phyloP scores from a whole-genome alignment of 192 early-diverging fungal genomes.

The Phycomyces blakesleeanus region DNA sequence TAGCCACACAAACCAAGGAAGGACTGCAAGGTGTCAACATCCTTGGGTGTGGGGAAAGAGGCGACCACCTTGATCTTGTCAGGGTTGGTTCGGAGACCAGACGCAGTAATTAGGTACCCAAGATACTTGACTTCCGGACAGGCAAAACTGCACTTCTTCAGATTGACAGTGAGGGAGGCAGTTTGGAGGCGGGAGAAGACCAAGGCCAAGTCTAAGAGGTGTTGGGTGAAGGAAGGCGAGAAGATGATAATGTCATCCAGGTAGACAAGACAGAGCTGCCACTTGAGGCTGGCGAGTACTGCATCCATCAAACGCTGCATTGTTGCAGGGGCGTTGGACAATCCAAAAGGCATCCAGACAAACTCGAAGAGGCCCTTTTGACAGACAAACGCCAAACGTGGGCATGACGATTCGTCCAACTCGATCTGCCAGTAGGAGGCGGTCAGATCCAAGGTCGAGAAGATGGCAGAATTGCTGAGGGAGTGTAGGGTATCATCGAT shows the following conservation, averaged over 20 bases:
- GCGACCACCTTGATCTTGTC: too few relatives aligned
- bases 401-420: neutral
- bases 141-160: neutral
- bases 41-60: neutral
- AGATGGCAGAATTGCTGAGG: slow-evolving; percentile 12
- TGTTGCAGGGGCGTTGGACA: slow-evolving; percentile 56
- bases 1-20: neutral
- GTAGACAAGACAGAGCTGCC: slow-evolving; percentile 26
- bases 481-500: too few relatives aligned
- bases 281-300: too few relatives aligned
- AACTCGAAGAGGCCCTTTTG: slow-evolving; percentile 45
- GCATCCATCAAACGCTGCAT: slow-evolving; percentile 46
- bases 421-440: slow-evolving; percentile 5
- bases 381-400: slow-evolving; percentile 33
- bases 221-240: slow-evolving; percentile 19
- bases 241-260: slow-evolving; percentile 41
- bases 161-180: too few relatives aligned
- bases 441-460: slow-evolving; percentile 14
- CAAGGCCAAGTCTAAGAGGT: too few relatives aligned
- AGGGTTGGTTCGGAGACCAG: too few relatives aligned
- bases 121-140: too few relatives aligned
- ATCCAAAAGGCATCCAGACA: slow-evolving; percentile 56
- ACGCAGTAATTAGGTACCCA: too few relatives aligned
- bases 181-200: neutral
- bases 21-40: neutral